Conservation (phyloP, 2,329 filamentous ascomycete species). For the Sclerotinia glacialis region DNA sequence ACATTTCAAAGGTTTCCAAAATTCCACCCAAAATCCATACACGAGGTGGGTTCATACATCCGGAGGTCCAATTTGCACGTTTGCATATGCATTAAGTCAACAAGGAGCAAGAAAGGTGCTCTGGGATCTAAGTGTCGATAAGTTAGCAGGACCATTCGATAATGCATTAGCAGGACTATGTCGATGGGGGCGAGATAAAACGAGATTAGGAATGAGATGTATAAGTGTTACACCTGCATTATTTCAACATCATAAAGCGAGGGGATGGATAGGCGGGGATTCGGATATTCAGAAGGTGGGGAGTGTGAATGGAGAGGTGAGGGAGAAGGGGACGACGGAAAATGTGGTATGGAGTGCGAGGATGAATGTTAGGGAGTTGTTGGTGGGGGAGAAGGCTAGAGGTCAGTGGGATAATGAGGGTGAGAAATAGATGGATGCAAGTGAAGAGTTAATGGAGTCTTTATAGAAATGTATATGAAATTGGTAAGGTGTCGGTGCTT, state of each 20-base stretch:
- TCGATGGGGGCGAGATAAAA: constrained; percentile 13
- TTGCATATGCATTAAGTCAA: constrained; percentile 40
- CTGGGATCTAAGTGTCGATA: constrained; percentile 53
- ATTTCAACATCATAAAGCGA: constrained; percentile 21
- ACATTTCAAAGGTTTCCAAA: constrained; percentile 24
- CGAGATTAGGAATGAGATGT: constrained; percentile 5
- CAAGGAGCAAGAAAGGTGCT: constrained; percentile 52
- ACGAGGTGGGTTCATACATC: constrained; percentile 37
- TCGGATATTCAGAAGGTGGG: constrained; percentile 22
- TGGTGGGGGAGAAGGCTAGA: constrained; percentile 12
- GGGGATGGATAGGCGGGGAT: constrained; percentile 18
- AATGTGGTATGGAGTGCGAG: constrained; percentile 21
- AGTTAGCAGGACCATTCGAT: constrained; percentile 38
- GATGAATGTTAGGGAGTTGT: constrained; percentile 16
- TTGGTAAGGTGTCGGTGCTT: not conserved
- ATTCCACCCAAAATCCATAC: constrained; percentile 10
- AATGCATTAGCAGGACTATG: constrained; percentile 36
- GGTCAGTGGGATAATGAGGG: constrained; percentile 14
- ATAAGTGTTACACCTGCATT: constrained; percentile 15
- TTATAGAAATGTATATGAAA: not conserved
- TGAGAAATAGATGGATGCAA: not conserved
- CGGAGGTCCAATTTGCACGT: constrained; percentile 39
- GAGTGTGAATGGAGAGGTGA: not conserved
- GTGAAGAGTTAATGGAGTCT: too few species aligned
- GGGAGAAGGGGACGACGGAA: constrained; percentile 20